These are phyloP conservation scores for Prunus armeniaca DNA, from an alignment of 306 rosid species.

Conservation along the genomic window DNA sequence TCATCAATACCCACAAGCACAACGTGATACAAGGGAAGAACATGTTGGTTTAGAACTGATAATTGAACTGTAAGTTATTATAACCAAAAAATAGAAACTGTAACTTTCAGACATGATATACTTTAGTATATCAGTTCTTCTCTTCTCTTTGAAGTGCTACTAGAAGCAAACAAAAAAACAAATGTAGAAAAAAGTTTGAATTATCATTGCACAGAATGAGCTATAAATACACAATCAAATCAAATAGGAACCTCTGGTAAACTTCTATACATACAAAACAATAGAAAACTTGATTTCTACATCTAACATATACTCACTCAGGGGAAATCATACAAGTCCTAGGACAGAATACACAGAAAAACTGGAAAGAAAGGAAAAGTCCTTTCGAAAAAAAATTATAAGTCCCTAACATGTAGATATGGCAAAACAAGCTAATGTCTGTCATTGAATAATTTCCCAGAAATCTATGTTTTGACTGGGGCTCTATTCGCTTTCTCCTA, in stretches of 20 bases:
- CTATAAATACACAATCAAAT: not conserved
- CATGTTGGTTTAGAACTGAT: too few species aligned
- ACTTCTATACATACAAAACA: conserved; percentile 1
- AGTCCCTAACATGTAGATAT: not conserved
- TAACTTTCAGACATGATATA: too few species aligned
- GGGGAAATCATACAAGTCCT: too few species aligned
- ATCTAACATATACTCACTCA: not conserved
- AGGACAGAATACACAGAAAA: not conserved
- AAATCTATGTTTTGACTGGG: not conserved
- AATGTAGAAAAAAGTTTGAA: not conserved
- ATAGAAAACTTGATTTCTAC: conserved; percentile 13
- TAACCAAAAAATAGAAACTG: too few species aligned
- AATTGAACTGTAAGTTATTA: too few species aligned
- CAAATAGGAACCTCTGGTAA: not conserved
- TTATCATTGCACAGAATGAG: not conserved
- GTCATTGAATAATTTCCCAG: not conserved
- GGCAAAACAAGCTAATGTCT: not conserved
- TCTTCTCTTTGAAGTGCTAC: not conserved
- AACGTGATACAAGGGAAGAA: too few species aligned
- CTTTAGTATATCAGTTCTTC: not conserved
- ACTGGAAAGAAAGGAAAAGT: not conserved
- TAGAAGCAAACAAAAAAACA: not conserved
- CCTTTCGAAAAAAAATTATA: not conserved
- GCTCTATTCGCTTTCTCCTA: not conserved
- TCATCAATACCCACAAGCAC: too few species aligned